Percentiles rank a stretch among this genome's conserved stretches.
Evolutionary conservation across 495 filamentous ascomycete species (phyloP).

Genomic region (Xylaria longipes): DNA sequence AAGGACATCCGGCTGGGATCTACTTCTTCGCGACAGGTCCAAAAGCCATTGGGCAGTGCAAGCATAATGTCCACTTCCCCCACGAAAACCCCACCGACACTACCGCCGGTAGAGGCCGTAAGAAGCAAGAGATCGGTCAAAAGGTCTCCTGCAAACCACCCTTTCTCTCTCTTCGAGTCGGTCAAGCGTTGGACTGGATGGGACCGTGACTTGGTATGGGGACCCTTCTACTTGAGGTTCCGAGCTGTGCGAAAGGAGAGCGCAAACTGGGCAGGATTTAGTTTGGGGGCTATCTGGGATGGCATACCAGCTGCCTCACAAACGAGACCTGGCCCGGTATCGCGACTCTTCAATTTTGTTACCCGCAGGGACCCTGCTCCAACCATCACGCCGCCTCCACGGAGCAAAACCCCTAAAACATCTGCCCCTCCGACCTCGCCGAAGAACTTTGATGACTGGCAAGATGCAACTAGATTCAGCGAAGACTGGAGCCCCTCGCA

Average conservation of each 20-base stretch:
- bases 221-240: slow-evolving; percentile 28
- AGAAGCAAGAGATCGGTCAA: not conserved
- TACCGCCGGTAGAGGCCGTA: slow-evolving; percentile 6
- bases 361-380: slow-evolving; percentile 6
- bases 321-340: slow-evolving; percentile 12
- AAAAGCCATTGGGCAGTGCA: not conserved
- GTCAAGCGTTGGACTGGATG: slow-evolving; percentile 3
- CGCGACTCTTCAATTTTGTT: not conserved
- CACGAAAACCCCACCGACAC: not conserved
- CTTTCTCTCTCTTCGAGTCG: slow-evolving; percentile 22
- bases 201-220: slow-evolving; percentile 34
- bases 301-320: slow-evolving; percentile 26
- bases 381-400: not conserved
- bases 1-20: slow-evolving; percentile 2
- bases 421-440: not conserved
- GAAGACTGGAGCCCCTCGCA: slow-evolving; percentile 33
- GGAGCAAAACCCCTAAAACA: not conserved
- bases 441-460: not conserved
- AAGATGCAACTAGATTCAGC: not conserved
- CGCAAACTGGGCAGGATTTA: slow-evolving; percentile 12
- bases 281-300: slow-evolving; percentile 26
- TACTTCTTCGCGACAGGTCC: not conserved
- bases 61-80: not conserved
- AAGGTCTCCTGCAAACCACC: not conserved
- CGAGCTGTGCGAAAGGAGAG: slow-evolving; percentile 24